phyloP scores from a whole-genome alignment of 225 moss, liverwort and hornwort genomes.

The Pseudoscleropodium purum region DNA sequence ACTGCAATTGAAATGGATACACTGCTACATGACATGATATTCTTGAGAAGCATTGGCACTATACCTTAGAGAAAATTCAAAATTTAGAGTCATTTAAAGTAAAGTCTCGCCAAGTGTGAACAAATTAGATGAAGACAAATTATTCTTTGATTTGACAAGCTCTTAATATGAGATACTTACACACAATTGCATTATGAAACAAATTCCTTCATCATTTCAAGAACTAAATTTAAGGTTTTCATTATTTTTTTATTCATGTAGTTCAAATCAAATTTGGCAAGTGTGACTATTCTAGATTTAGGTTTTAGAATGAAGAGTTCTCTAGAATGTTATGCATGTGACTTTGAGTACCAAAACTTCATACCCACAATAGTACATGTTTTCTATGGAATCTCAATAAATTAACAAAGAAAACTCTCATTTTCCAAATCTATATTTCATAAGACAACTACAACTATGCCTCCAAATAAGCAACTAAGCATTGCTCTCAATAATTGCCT shows the following conservation, averaged over 20 bases:
- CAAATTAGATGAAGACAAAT: neutral
- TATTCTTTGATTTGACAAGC: neutral
- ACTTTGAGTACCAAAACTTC: neutral
- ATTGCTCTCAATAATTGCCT: neutral
- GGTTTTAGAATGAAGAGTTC: neutral
- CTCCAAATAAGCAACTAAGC: neutral
- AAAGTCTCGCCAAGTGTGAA: neutral
- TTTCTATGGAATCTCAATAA: neutral
- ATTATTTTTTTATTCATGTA: neutral
- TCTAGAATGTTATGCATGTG: neutral
- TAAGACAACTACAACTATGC: neutral
- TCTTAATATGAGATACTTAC: neutral
- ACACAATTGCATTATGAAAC: neutral
- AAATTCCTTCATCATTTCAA: neutral
- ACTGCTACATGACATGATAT: neutral
- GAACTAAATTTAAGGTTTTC: neutral
- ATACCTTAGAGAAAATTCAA: neutral
- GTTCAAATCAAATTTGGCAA: neutral
- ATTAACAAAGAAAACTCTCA: neutral
- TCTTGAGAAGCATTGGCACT: fast-evolving
- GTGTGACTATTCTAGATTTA: neutral
- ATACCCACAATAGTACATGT: no score
- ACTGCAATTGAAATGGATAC: neutral
- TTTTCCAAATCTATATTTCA: neutral
- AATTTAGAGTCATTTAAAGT: neutral